Percentiles rank a stretch among this genome's conserved stretches.
Conservation (phyloP, 2,329 filamentous ascomycete genomes). For the Arthrobotrys megalospora region DNA sequence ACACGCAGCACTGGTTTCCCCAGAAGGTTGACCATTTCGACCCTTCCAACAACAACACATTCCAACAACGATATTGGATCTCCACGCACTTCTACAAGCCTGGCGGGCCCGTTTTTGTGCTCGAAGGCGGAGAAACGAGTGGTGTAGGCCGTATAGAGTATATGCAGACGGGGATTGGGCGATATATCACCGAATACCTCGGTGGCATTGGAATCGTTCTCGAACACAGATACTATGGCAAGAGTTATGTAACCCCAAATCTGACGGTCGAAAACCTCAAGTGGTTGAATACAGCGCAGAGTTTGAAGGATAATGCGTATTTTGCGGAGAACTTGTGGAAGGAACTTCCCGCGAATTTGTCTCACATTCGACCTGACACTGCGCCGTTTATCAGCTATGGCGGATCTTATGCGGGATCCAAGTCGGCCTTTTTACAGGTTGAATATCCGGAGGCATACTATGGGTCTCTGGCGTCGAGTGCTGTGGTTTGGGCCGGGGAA, state of each 20-base stretch:
- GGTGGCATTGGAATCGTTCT: constrained; percentile 83
- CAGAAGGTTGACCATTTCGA: constrained; percentile 67
- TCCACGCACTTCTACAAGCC: constrained; percentile 81
- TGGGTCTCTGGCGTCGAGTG: constrained; percentile 84
- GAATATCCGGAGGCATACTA: constrained; percentile 84
- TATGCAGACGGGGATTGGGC: constrained; percentile 83
- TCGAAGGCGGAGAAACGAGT: constrained; percentile 80
- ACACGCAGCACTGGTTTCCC: constrained; percentile 49
- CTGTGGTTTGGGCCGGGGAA: constrained; percentile 81
- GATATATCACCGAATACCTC: constrained; percentile 79
- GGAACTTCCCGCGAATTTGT: constrained; percentile 79
- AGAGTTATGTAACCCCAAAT: constrained; percentile 78
- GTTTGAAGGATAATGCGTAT: constrained; percentile 84
- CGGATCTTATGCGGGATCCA: constrained; percentile 85
- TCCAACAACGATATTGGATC: constrained; percentile 85
- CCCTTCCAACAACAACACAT: constrained; percentile 78
- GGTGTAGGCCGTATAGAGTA: constrained; percentile 77
- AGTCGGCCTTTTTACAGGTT: constrained; percentile 82
- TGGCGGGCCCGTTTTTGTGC: constrained; percentile 85
- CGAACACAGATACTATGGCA: constrained; percentile 90
- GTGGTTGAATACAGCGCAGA: constrained; percentile 87
- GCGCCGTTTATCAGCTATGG: constrained; percentile 85
- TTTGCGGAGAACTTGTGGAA: constrained; percentile 78
- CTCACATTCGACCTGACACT: constrained; percentile 76
- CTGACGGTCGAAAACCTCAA: constrained; percentile 79